Base-by-base conservation (phyloP, 2,329 filamentous ascomycete genomes). In the Plenodomus tracheiphilus region DNA sequence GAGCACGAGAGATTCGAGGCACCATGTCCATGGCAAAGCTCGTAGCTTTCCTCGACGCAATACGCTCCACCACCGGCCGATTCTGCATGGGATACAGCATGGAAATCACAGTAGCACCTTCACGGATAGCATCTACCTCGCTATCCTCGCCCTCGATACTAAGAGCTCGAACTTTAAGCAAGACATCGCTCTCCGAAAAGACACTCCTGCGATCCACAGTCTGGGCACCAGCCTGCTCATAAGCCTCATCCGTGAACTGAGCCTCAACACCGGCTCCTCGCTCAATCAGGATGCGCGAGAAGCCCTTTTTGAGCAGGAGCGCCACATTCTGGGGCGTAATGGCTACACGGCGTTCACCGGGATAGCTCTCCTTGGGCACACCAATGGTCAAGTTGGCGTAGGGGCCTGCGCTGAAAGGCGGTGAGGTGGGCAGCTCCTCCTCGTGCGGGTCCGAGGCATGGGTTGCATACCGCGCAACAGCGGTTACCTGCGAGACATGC, bases 11-110 rank as follows among this genome's bases (percentile, higher is more conserved):
- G 61, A 96, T 96, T 35, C 91, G 85, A 15, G 91, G 91, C 43
- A 96, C 87, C 85, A 92, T 87, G 68, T 96, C 91, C 91, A 96
- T 96, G 18, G 91, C 90, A 67, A 96, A 94, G 15, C 84, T 77
- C 1, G 89, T 95, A 2, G 86, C 85, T 21, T 87, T 86, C 41
- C 84, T 83, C 32, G 79, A 78, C 20, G 89, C 85, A 51, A 95
- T 81, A 50, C 84, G 85, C 51, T 91, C 82, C 9, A 96, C 87
- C 5, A 93, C 75, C 8, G 83, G 77, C 71, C 83, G 86, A 72
- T 95, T 95, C 74, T 93, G 89, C 6, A 85, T 81, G 0, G 91
- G 91, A 67, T 95, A 91, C 21, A 96, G 74, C 66, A 96, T 89
- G 2, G 89, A 93, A 58, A 95, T 87, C 47, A 96, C 71, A 0